Evolutionary conservation across 495 filamentous ascomycete genomes (phyloP).

Genomic region (Trichoderma gamsii): DNA sequence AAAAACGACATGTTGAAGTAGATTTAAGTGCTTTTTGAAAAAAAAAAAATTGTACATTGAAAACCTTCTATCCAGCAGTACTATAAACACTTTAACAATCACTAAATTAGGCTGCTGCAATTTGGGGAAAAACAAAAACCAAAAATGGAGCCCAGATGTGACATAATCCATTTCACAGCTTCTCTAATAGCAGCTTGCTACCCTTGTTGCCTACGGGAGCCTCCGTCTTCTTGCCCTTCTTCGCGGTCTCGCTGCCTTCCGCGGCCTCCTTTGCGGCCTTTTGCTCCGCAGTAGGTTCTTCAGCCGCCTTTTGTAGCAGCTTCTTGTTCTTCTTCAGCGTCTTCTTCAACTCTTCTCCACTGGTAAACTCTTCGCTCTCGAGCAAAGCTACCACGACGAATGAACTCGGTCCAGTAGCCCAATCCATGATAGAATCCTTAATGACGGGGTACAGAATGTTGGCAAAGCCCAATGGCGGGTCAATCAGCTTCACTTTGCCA

Average conservation of each 20-base stretch:
- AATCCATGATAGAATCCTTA: constrained; percentile 65
- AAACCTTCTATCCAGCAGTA: too few species aligned
- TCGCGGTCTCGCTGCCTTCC: constrained; percentile 26
- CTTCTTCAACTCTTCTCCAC: constrained; percentile 57
- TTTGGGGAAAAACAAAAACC: not conserved
- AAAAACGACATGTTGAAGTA: too few species aligned
- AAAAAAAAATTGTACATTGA: too few species aligned
- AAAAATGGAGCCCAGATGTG: not conserved
- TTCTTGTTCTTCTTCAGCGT: constrained; percentile 56
- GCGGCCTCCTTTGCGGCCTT: constrained; percentile 31
- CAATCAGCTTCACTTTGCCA: constrained; percentile 59
- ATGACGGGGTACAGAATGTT: constrained; percentile 70
- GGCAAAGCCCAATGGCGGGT: constrained; percentile 77
- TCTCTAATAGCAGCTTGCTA: constrained; percentile 49
- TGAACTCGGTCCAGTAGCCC: constrained; percentile 76
- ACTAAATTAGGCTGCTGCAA: constrained; percentile 7
- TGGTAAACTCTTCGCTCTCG: constrained; percentile 71
- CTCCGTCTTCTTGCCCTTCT: constrained; percentile 34
- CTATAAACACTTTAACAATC: not conserved
- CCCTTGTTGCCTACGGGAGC: constrained; percentile 47
- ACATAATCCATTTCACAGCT: constrained; percentile 23
- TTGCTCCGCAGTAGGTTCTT: constrained; percentile 35
- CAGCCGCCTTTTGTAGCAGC: constrained; percentile 42
- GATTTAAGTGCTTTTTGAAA: too few species aligned
- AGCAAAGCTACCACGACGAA: constrained; percentile 77